Conservation (phyloP, 2,329 filamentous ascomycete genomes). For the Trichoderma sp. region DNA sequence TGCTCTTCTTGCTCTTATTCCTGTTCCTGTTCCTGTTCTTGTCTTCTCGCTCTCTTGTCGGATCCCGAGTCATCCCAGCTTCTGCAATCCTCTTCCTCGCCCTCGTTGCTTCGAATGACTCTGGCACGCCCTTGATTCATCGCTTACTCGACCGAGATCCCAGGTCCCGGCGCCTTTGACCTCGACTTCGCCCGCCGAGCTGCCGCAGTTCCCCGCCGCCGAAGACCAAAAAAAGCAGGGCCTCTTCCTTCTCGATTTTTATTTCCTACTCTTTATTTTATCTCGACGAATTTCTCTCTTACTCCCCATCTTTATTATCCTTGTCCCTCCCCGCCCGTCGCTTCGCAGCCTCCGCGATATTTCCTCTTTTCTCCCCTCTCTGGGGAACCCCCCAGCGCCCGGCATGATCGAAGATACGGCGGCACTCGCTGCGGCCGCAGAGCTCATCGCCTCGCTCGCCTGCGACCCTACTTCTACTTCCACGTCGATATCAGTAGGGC, state of each 20-base stretch:
- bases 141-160: constrained; percentile 19
- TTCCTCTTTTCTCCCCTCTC: constrained; percentile 13
- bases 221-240: not conserved
- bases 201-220: constrained; percentile 4
- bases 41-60: not conserved
- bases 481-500: constrained; percentile 39
- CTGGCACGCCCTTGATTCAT: constrained; percentile 17
- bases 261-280: not conserved
- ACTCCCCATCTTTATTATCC: not conserved
- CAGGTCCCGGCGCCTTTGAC: constrained; percentile 18
- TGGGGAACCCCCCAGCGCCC: constrained; percentile 18
- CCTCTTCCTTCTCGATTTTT: not conserved
- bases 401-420: constrained; percentile 52
- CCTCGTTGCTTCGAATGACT: constrained; percentile 11
- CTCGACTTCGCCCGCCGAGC: constrained; percentile 13
- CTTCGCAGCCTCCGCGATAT: constrained; percentile 14
- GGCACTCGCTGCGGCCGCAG: constrained; percentile 52
- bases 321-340: not conserved
- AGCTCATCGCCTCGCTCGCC: constrained; percentile 53
- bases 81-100: not conserved
- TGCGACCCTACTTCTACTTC: constrained; percentile 38
- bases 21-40: not conserved
- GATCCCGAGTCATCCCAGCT: not conserved
- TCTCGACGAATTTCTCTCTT: not conserved
- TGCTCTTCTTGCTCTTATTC: not conserved